phyloP scores from a whole-genome alignment of 352 stramenopile genomes.

The Phytophthora idaei region DNA sequence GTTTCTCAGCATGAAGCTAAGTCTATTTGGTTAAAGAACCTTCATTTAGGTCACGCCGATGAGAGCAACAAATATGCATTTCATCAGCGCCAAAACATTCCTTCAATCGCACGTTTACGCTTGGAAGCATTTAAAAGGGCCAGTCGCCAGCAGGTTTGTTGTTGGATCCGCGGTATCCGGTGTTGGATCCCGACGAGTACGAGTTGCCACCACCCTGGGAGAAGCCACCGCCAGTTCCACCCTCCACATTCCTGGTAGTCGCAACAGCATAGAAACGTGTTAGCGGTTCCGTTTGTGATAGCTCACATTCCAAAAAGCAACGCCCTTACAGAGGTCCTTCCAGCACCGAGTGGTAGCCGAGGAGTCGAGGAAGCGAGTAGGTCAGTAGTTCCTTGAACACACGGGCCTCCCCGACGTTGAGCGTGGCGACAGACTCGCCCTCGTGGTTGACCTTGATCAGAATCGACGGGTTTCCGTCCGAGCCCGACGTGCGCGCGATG shows the following conservation, averaged over 20 bases:
- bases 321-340: slow-evolving; percentile 68
- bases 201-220: slow-evolving; percentile 34
- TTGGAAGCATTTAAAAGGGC: slow-evolving; percentile 58
- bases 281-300: neutral
- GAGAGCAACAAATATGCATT: too few relatives aligned
- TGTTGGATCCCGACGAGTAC: slow-evolving; percentile 38
- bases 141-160: slow-evolving; percentile 68
- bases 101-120: neutral
- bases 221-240: slow-evolving; percentile 30
- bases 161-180: slow-evolving; percentile 39
- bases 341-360: slow-evolving; percentile 78
- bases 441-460: slow-evolving; percentile 68
- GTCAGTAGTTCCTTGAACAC: slow-evolving; percentile 74
- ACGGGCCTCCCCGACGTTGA: slow-evolving; percentile 76
- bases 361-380: slow-evolving; percentile 79
- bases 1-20: neutral
- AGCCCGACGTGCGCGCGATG: slow-evolving; percentile 41
- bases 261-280: slow-evolving; percentile 3
- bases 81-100: too few relatives aligned
- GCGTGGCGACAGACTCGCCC: slow-evolving; percentile 51
- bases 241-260: slow-evolving; percentile 52
- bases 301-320: neutral
- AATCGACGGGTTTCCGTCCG: slow-evolving; percentile 58
- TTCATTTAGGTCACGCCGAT: too few relatives aligned
- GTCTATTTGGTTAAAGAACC: too few relatives aligned